A percentile compares a stretch with the other conserved stretches of the same genome.
These are phyloP conservation scores for Calophaca sinica DNA, from an alignment of 306 rosid genomes.

Conservation along the genomic window DNA sequence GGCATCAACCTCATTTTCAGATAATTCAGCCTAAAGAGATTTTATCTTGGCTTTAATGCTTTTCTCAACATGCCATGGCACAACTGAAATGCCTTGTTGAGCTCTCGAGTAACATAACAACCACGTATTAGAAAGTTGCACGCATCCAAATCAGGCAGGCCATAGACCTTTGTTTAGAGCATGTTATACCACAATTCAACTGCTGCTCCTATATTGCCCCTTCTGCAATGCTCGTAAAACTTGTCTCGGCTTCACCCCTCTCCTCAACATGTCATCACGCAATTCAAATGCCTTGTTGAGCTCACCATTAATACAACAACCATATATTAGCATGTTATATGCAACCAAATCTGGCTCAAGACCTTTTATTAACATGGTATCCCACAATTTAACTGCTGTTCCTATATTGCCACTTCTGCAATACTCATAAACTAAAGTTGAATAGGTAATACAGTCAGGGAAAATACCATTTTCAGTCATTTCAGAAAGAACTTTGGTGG, in stretches of 20 bases:
- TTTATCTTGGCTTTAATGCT: slow-evolving; percentile 49
- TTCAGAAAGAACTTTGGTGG: slow-evolving; percentile 65
- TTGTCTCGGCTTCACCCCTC: slow-evolving; percentile 67
- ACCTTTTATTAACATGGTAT: slow-evolving; percentile 78
- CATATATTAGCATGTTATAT: slow-evolving; percentile 77
- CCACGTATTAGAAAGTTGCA: slow-evolving; percentile 59
- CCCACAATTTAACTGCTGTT: slow-evolving; percentile 78
- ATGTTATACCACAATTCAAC: slow-evolving; percentile 60
- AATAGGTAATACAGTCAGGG: slow-evolving; percentile 87
- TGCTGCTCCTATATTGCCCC: slow-evolving; percentile 61
- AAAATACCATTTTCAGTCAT: slow-evolving; percentile 71
- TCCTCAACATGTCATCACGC: slow-evolving; percentile 83
- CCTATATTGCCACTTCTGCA: slow-evolving; percentile 72
- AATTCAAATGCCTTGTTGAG: slow-evolving; percentile 71
- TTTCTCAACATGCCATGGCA: slow-evolving; percentile 61
- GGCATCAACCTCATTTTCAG: slow-evolving; percentile 28
- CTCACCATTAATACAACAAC: slow-evolving; percentile 86
- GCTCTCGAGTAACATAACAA: slow-evolving; percentile 60
- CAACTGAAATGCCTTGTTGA: slow-evolving; percentile 56
- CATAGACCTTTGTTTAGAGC: slow-evolving; percentile 60
- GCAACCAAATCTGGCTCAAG: slow-evolving; percentile 79
- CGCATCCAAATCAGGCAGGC: slow-evolving; percentile 63
- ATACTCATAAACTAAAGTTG: slow-evolving; percentile 81
- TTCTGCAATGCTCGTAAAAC: slow-evolving; percentile 62
- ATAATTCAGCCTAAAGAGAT: slow-evolving; percentile 22